phyloP scores from a whole-genome alignment of 768 basidiomycete genomes.

The Hericium rajendrae region DNA sequence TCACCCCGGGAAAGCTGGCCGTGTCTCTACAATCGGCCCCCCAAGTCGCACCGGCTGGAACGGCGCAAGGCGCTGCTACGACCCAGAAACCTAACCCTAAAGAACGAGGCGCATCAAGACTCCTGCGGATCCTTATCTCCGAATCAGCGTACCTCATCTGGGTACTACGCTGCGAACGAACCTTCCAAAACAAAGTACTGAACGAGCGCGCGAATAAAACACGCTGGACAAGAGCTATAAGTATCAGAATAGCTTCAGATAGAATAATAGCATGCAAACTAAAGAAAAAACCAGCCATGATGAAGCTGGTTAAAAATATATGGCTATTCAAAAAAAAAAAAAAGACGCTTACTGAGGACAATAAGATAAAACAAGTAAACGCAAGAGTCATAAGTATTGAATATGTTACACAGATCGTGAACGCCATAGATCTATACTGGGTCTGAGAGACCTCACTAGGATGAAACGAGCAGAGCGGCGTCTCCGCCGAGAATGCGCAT shows the following conservation, averaged over 20 bases:
- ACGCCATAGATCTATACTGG: no score
- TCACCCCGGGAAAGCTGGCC: background rate
- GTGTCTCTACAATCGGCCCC: background rate
- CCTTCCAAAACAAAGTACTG: background rate
- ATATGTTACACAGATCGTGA: no score
- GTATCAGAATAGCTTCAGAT: background rate
- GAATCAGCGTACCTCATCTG: slow-evolving; percentile 1
- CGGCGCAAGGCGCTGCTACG: background rate
- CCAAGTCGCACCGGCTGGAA: background rate
- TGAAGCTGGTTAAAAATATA: no score
- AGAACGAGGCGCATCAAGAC: background rate
- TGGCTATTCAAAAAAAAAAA: background rate
- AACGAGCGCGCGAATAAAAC: background rate
- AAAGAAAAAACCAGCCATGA: no score
- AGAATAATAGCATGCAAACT: no score
- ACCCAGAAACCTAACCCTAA: background rate
- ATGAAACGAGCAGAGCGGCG: no score
- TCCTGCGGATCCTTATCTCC: slow-evolving; percentile 1
- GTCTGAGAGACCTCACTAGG: no score
- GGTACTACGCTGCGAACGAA: slow-evolving; percentile 1
- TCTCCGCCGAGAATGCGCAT: no score
- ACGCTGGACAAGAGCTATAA: background rate
- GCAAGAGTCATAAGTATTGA: no score
- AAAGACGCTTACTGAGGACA: no score
- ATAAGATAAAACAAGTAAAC: no score